phyloP scores from a whole-genome alignment of 1,284 basidiomycete genomes.

The Malassezia caprae region DNA sequence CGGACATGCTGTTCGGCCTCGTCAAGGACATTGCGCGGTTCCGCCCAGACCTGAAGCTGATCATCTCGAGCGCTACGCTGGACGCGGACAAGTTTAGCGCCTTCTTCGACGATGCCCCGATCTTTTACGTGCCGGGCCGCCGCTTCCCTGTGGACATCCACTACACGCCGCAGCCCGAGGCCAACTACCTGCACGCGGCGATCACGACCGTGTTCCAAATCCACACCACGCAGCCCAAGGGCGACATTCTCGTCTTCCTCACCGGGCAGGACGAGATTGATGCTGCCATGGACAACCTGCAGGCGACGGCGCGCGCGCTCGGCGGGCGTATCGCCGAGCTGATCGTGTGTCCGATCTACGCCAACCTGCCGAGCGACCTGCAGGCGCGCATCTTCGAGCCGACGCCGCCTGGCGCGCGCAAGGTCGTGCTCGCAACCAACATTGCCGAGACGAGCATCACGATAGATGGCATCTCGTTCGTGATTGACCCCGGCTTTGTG shows the following conservation, averaged over 20 bases:
- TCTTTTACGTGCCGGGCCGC: constrained; percentile 70
- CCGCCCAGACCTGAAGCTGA: constrained; percentile 41
- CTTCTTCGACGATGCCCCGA: constrained; percentile 46
- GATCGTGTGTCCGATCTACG: constrained; percentile 93
- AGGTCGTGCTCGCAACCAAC: constrained; percentile 88
- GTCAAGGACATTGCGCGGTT: constrained; percentile 47
- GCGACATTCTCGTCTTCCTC: constrained; percentile 95
- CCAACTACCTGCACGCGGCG: constrained; percentile 85
- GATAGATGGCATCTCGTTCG: constrained; percentile 47
- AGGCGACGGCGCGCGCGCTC: constrained; percentile 83
- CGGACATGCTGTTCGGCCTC: constrained; percentile 45
- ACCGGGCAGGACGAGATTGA: constrained; percentile 99
- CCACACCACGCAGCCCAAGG: constrained; percentile 92
- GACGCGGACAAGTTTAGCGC: constrained; percentile 46
- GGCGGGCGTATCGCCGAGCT: constrained; percentile 93
- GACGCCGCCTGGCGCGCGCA: constrained; percentile 86
- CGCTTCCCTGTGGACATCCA: constrained; percentile 97
- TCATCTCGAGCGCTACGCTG: constrained; percentile 44
- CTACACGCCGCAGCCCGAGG: constrained; percentile 56
- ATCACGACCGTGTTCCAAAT: constrained; percentile 99
- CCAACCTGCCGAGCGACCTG: constrained; percentile 95
- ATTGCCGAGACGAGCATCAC: constrained; percentile 59
- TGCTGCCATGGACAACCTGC: constrained; percentile 78
- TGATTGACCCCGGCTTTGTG: constrained; percentile 47
- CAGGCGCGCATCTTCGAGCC: constrained; percentile 99